Conservation (phyloP, 1,284 basidiomycete genomes). For the Uromyces viciae-fabae region DNA sequence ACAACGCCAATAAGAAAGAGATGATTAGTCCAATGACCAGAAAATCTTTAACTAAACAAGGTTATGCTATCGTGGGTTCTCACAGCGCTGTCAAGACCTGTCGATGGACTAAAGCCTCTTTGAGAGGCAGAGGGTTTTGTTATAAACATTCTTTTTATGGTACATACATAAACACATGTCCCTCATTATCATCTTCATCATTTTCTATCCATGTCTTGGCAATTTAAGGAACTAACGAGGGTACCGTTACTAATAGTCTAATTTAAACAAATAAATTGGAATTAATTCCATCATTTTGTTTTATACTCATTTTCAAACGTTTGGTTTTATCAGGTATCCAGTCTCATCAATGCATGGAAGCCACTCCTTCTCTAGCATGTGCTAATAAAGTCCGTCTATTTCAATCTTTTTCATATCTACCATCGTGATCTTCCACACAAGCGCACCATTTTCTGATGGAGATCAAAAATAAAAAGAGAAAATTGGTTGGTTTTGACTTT, state of each 20-base stretch:
- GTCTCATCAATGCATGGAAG: conserved; percentile 47
- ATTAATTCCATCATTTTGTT: not conserved
- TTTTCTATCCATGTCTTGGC: no score
- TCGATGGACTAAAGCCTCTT: conserved; percentile 45
- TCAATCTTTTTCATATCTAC: not conserved
- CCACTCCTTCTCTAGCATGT: conserved; percentile 46
- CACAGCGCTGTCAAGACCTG: conserved; percentile 47
- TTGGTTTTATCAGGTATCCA: conserved; percentile 43
- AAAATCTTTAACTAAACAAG: conserved; percentile 46
- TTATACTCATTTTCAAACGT: no score
- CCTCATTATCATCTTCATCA: no score
- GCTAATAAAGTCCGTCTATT: conserved; percentile 39
- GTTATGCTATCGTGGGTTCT: conserved; percentile 45
- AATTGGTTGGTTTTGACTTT: not conserved
- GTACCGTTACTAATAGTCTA: not conserved
- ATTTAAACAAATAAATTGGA: not conserved
- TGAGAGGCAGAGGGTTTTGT: conserved; percentile 46
- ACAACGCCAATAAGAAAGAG: no score
- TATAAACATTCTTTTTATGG: conserved; percentile 47
- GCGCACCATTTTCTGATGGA: no score
- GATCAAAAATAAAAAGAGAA: not conserved
- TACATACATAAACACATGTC: not conserved
- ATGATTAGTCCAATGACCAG: conserved; percentile 45
- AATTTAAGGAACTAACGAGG: no score
- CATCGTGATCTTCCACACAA: no score